These are phyloP conservation scores for Nothophoma quercina DNA, from an alignment of 2,329 filamentous ascomycete genomes.

Conservation along the genomic window DNA sequence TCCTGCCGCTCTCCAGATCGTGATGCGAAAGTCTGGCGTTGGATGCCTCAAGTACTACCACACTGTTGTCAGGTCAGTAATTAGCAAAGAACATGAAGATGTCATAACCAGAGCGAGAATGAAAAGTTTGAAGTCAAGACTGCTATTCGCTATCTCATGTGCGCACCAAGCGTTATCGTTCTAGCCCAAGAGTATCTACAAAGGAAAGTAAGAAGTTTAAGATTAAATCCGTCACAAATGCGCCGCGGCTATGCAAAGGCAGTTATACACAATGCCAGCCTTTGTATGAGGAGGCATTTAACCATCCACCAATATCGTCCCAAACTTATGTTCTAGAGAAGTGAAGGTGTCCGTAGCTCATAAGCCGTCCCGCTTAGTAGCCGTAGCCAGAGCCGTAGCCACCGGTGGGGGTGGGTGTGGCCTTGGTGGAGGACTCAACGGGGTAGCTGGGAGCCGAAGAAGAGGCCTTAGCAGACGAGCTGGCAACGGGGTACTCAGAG, in stretches of 20 bases:
- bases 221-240: constrained; percentile 16
- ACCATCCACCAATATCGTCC: constrained; percentile 1
- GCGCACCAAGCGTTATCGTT: constrained; percentile 11
- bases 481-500: constrained; percentile 10
- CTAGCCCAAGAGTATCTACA: constrained; percentile 18
- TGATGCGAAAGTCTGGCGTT: not conserved
- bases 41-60: not conserved
- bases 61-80: not conserved
- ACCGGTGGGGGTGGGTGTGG: constrained; percentile 25
- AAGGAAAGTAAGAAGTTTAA: constrained; percentile 20
- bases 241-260: constrained; percentile 36
- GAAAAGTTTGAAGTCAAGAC: not conserved
- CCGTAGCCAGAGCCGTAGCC: constrained; percentile 27
- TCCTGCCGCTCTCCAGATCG: not conserved
- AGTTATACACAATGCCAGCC: constrained; percentile 15
- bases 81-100: no score
- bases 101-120: not conserved
- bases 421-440: constrained; percentile 9
- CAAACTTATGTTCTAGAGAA: constrained; percentile 9
- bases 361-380: constrained; percentile 18
- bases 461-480: constrained; percentile 2
- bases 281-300: constrained; percentile 8
- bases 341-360: constrained; percentile 6
- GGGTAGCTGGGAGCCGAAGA: constrained; percentile 15
- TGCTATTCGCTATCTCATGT: not conserved